phyloP scores from a whole-genome alignment of 176 grass and related monocot species.

The Oryza meyeriana region DNA sequence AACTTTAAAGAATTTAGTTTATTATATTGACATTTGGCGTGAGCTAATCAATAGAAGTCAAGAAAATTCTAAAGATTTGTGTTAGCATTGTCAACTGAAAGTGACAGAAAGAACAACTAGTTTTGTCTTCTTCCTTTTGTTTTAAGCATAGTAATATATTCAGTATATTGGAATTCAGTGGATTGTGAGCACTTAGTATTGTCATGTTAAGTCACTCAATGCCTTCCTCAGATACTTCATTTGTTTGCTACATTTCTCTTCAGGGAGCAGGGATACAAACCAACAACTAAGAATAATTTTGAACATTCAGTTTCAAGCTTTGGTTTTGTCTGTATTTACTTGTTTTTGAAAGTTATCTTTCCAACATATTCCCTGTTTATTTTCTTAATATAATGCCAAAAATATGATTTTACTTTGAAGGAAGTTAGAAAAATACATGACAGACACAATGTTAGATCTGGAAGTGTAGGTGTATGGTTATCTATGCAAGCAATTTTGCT shows the following conservation, averaged over 20 bases:
- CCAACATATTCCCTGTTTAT: background rate
- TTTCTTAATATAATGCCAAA: background rate
- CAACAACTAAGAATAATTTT: background rate
- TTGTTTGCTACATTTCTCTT: background rate
- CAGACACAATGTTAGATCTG: background rate
- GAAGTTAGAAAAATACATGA: background rate
- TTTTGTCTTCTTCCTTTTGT: background rate
- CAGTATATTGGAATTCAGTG: slow-evolving; percentile 12
- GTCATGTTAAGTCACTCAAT: background rate
- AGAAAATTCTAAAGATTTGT: slow-evolving; percentile 1
- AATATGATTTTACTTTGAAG: background rate
- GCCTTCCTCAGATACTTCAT: background rate
- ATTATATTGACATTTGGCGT: slow-evolving; percentile 19
- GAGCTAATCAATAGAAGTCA: slow-evolving; percentile 7
- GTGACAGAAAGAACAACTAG: slow-evolving; percentile 12
- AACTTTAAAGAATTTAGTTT: slow-evolving; percentile 18
- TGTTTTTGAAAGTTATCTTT: background rate
- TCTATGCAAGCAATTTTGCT: background rate
- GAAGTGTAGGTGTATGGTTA: background rate
- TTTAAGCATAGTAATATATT: slow-evolving; percentile 5
- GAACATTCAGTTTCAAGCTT: background rate
- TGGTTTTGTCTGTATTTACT: background rate
- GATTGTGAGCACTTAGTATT: background rate
- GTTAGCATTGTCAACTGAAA: slow-evolving; percentile 33
- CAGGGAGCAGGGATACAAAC: background rate